Evolutionary conservation across 768 basidiomycete species (phyloP), one percentile per base, ranked within the genome.

Genomic region (Macrolepiota fuliginosa): DNA sequence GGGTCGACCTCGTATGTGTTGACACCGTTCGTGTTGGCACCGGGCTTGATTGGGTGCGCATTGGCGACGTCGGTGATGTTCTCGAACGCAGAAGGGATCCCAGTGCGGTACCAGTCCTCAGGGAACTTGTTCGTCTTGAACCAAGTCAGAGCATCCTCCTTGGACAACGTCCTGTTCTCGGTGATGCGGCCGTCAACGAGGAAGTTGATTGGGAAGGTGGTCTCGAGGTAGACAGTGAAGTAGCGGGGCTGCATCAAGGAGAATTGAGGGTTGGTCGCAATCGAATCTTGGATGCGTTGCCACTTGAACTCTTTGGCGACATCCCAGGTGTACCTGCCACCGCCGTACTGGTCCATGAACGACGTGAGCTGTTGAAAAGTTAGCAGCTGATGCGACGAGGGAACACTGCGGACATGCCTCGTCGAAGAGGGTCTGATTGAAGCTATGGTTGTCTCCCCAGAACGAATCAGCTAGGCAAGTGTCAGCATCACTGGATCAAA

Each of bases 341-440:
- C 61, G 11, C 67, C 67, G 53, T 54, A 68, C 15, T 39, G 55
- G 42, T 67, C 56, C 55, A 64, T 67, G 56, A 61, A 66, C 4
- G 61, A 50, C 19, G 51, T 32, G 17, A 68, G 37, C 67, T 68
- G 32, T 39, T 17, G 11, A n/a, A 15, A n/a, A 27, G 25, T 42
- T 25, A 58, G 37, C 22, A 13, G 10, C 29, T 17, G 9, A 15
- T 7, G 50, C 3, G 35, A 24, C 40, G n/a, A 35, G 15, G 2
- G 5, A 29, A 17, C 4, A 2, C 17, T 39, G 29, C 17, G 11
- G 13, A 51, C 63, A 27, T 42, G 65, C 64, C 54, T 66, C 40
- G 17, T 67, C 58, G 56, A 69, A 67, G 2, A 65, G 63, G 1
- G 61, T 65, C 49, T 65, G 62, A 32, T 67, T 65, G 61, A 68